A percentile compares a stretch with the other conserved stretches of the same genome.
These are phyloP conservation scores for Coprinopsis sp. DNA, from an alignment of 768 basidiomycete species.

Conservation along the genomic window DNA sequence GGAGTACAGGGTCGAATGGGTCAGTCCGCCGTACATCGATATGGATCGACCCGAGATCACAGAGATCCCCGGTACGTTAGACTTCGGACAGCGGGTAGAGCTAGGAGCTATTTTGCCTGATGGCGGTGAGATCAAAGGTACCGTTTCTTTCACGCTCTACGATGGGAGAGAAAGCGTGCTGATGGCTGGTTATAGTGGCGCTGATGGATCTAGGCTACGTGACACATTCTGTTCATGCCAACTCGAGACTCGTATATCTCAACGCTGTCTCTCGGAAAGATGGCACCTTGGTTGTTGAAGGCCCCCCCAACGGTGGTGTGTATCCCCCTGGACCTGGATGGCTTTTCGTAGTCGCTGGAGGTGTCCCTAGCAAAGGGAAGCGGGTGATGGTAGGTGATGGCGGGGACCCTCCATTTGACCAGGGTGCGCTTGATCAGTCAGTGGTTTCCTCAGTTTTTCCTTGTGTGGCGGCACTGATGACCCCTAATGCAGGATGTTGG, in stretches of 20 bases:
- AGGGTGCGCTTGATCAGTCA: slow-evolving; percentile 55
- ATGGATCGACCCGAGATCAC: slow-evolving; percentile 51
- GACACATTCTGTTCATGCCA: slow-evolving; percentile 73
- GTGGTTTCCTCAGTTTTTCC: too few species aligned
- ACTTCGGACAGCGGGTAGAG: slow-evolving; percentile 42
- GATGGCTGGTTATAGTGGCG: slow-evolving; percentile 40
- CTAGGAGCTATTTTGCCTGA: slow-evolving; percentile 40
- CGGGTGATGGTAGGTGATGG: slow-evolving; percentile 71
- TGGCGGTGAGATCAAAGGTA: slow-evolving; percentile 46
- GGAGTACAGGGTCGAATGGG: slow-evolving; percentile 85
- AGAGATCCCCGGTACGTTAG: slow-evolving; percentile 29
- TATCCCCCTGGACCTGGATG: slow-evolving; percentile 84
- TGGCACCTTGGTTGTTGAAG: slow-evolving; percentile 46
- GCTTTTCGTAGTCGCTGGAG: slow-evolving; percentile 62
- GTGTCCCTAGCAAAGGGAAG: slow-evolving; percentile 58
- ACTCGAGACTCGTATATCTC: slow-evolving; percentile 73
- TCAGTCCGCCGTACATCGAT: slow-evolving; percentile 78
- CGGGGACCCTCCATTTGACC: slow-evolving; percentile 51
- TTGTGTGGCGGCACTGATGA: too few species aligned
- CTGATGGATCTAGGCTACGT: slow-evolving; percentile 82
- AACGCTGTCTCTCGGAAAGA: slow-evolving; percentile 34
- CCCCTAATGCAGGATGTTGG: too few species aligned
- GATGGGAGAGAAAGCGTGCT: too few species aligned
- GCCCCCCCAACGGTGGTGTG: slow-evolving; percentile 57
- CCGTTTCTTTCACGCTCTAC: too few species aligned